phyloP scores from a whole-genome alignment of 1,284 basidiomycete species.

The Coniferiporia sulphurascens region DNA sequence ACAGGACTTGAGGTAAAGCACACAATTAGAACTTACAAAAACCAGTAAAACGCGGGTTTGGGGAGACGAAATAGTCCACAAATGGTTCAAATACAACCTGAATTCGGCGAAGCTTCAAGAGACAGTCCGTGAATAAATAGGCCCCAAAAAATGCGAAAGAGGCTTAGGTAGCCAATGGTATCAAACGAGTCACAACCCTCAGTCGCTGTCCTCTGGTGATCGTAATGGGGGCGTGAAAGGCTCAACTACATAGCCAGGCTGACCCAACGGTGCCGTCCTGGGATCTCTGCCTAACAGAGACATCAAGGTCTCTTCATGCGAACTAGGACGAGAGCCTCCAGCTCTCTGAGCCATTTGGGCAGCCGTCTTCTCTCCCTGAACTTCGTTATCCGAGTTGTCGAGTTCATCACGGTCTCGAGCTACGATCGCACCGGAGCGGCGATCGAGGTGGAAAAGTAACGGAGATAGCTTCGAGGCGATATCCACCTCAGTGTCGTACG shows the following conservation, averaged over 20 bases:
- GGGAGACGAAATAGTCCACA: too few relatives aligned
- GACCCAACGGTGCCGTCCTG: too few relatives aligned
- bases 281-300: background rate
- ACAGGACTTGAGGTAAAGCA: too few relatives aligned
- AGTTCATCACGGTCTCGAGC: constrained; percentile 37
- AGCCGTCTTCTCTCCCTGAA: constrained; percentile 5
- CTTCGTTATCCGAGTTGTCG: background rate
- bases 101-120: too few relatives aligned
- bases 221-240: constrained; percentile 12
- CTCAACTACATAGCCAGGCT: constrained; percentile 13
- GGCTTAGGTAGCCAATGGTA: too few relatives aligned
- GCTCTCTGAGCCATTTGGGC: background rate
- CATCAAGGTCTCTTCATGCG: constrained; percentile 2
- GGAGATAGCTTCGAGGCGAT: constrained; percentile 46
- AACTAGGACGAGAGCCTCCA: background rate
- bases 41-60: too few relatives aligned
- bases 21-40: too few relatives aligned
- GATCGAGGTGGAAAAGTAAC: constrained; percentile 53
- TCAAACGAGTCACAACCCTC: too few relatives aligned
- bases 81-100: too few relatives aligned
- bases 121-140: too few relatives aligned
- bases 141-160: too few relatives aligned
- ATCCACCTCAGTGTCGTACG: constrained; percentile 45
- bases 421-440: constrained; percentile 55
- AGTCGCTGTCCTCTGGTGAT: background rate